Conservation (phyloP, 2,329 filamentous ascomycete genomes). For the Aureobasidium melanogenum region DNA sequence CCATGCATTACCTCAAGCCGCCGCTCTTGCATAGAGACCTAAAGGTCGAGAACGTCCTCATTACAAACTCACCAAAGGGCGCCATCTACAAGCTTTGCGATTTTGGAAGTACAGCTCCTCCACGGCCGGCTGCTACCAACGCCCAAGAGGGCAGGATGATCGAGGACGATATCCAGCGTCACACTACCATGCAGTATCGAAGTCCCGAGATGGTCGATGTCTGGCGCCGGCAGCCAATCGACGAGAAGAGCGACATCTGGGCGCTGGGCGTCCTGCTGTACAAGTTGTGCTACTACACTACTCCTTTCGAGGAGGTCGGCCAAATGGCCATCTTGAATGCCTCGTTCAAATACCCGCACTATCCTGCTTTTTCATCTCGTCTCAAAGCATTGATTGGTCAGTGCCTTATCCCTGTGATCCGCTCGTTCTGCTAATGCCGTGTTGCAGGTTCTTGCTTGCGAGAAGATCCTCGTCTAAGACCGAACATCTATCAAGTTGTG, state of each 20-base stretch:
- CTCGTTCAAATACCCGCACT: conserved; percentile 80
- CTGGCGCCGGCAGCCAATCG: conserved; percentile 89
- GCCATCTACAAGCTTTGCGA: conserved; percentile 93
- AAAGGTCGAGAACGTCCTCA: conserved; percentile 97
- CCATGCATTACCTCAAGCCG: conserved; percentile 98
- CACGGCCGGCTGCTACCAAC: conserved; percentile 74
- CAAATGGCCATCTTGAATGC: conserved; percentile 96
- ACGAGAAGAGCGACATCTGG: conserved; percentile 99
- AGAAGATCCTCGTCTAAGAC: conserved; percentile 69
- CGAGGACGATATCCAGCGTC: conserved; percentile 93
- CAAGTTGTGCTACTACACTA: conserved; percentile 98
- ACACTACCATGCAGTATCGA: conserved; percentile 94
- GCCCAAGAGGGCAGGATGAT: conserved; percentile 83
- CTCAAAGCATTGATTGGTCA: conserved; percentile 84
- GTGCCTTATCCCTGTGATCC: conserved; percentile 18
- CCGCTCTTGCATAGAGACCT: conserved; percentile 86
- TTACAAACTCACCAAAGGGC: conserved; percentile 52
- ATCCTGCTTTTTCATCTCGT: conserved; percentile 82
- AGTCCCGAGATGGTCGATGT: conserved; percentile 99
- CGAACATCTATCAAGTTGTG: conserved; percentile 91
- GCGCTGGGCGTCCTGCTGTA: conserved; percentile 89
- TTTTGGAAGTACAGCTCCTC: conserved; percentile 85
- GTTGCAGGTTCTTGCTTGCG: conserved; percentile 73
- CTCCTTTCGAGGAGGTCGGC: conserved; percentile 94
- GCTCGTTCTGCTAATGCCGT: conserved; percentile 12